These are phyloP conservation scores for Silene vulgaris DNA, from an alignment of 179 eudicot species.

Conservation along the genomic window DNA sequence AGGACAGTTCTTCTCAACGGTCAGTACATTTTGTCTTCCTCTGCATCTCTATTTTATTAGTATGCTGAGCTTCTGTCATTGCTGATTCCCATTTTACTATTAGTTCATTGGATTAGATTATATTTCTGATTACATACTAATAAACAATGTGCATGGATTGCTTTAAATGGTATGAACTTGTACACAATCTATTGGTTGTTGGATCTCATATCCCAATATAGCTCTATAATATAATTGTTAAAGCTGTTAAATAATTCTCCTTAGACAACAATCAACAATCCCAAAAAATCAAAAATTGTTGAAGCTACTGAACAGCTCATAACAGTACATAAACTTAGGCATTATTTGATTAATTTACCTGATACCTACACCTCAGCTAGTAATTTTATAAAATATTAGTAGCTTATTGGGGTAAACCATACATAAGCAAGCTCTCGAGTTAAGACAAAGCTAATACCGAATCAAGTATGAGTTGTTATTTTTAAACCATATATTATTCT, in stretches of 20 bases:
- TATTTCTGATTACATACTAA: constrained; percentile 21
- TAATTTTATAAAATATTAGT: constrained; percentile 16
- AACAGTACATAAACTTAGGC: constrained; percentile 11
- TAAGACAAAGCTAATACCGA: constrained; percentile 23
- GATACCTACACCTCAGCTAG: constrained; percentile 26
- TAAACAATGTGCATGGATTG: constrained; percentile 26
- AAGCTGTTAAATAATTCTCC: constrained; percentile 21
- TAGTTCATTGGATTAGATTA: constrained; percentile 28
- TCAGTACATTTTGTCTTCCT: constrained; percentile 25
- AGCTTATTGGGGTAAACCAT: constrained; percentile 26
- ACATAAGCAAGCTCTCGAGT: constrained; percentile 28
- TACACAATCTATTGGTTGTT: constrained; percentile 26
- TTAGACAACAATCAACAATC: constrained; percentile 23
- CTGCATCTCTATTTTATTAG: constrained; percentile 19
- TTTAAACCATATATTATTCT: constrained; percentile 16
- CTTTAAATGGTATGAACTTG: constrained; percentile 26
- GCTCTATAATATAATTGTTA: constrained; percentile 6
- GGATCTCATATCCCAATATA: constrained; percentile 30
- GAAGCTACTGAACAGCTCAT: constrained; percentile 34
- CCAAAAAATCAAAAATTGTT: constrained; percentile 20
- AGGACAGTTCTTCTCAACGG: constrained; percentile 25
- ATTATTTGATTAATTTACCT: constrained; percentile 20
- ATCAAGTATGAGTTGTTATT: constrained; percentile 23
- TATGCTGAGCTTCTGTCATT: constrained; percentile 19
- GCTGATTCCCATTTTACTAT: constrained; percentile 13